phyloP scores from a whole-genome alignment of 2,329 filamentous ascomycete species.

The Botrytis medusae region DNA sequence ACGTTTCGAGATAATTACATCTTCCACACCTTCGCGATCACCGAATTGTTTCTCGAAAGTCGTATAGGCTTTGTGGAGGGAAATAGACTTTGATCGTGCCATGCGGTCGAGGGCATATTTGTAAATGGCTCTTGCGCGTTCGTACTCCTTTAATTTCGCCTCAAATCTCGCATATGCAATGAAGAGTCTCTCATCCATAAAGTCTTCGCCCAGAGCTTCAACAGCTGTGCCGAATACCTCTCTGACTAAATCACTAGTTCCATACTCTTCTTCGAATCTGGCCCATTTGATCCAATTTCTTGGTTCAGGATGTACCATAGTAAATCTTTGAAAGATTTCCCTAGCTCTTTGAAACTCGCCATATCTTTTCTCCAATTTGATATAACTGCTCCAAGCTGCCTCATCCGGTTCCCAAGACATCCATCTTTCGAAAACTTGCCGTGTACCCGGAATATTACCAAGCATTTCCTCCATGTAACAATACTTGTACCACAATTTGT shows the following conservation, averaged over 20 bases:
- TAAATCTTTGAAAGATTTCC: conserved; percentile 86
- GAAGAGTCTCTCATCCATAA: conserved; percentile 94
- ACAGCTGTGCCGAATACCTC: conserved; percentile 89
- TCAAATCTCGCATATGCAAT: conserved; percentile 95
- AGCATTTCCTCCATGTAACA: conserved; percentile 98
- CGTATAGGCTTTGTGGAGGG: conserved; percentile 90
- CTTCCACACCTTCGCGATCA: conserved; percentile 87
- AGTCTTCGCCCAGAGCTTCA: conserved; percentile 87
- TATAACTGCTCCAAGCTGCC: conserved; percentile 91
- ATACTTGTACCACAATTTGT: conserved; percentile 99
- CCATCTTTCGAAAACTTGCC: conserved; percentile 96
- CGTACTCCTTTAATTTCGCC: conserved; percentile 90
- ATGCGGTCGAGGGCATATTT: conserved; percentile 94
- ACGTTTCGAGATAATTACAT: conserved; percentile 92
- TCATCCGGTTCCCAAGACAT: conserved; percentile 98
- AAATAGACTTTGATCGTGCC: conserved; percentile 79
- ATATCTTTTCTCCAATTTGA: conserved; percentile 95
- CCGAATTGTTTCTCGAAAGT: conserved; percentile 98
- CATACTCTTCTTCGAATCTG: conserved; percentile 93
- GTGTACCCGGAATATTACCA: conserved; percentile 85
- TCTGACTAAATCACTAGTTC: conserved; percentile 85
- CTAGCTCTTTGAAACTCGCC: conserved; percentile 88
- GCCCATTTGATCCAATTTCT: conserved; percentile 99
- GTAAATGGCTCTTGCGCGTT: conserved; percentile 91
- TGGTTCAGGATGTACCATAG: conserved; percentile 88